A percentile compares a stretch with the other conserved stretches of the same genome.
Evolutionary conservation across 352 stramenopile genomes (phyloP).

Genomic region (Globisporangium paddicum): DNA sequence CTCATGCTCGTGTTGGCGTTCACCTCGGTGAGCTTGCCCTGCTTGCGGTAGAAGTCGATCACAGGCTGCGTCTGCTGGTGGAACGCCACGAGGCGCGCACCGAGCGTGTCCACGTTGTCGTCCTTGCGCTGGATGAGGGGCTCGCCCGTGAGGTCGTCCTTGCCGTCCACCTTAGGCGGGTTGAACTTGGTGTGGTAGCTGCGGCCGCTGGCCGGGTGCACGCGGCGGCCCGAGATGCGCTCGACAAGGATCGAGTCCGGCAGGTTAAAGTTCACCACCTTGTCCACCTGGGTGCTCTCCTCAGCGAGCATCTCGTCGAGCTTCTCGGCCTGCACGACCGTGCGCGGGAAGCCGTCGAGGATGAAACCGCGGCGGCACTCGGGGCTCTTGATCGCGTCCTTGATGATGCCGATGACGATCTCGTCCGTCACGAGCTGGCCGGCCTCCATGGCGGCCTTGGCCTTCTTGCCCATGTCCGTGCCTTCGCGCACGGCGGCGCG

Average conservation of each 20-base stretch:
- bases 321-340: constrained; percentile 96
- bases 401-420: constrained; percentile 99
- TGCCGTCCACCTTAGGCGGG: constrained; percentile 87
- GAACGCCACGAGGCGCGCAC: constrained; percentile 92
- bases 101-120: constrained; percentile 93
- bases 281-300: constrained; percentile 84
- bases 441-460: constrained; percentile 98
- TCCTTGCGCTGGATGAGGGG: constrained; percentile 96
- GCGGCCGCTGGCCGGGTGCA: constrained; percentile 93
- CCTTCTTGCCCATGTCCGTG: constrained; percentile 97
- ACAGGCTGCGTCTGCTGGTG: constrained; percentile 97
- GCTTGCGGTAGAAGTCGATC: constrained; percentile 87
- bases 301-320: constrained; percentile 96
- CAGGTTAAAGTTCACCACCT: constrained; percentile 95
- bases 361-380: constrained; percentile 99
- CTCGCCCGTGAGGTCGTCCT: constrained; percentile 95
- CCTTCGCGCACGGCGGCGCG: constrained; percentile 94
- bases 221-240: constrained; percentile 95
- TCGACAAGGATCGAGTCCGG: constrained; percentile 95
- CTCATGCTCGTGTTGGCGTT: constrained; percentile 90
- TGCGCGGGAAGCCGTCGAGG: constrained; percentile 99
- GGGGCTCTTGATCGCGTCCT: constrained; percentile 95
- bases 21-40: constrained; percentile 85
- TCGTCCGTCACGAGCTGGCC: constrained; percentile 95
- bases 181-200: constrained; percentile 99